Base-by-base conservation (phyloP, 176 grass and related monocot species). In the Cymbopogon citratus region DNA sequence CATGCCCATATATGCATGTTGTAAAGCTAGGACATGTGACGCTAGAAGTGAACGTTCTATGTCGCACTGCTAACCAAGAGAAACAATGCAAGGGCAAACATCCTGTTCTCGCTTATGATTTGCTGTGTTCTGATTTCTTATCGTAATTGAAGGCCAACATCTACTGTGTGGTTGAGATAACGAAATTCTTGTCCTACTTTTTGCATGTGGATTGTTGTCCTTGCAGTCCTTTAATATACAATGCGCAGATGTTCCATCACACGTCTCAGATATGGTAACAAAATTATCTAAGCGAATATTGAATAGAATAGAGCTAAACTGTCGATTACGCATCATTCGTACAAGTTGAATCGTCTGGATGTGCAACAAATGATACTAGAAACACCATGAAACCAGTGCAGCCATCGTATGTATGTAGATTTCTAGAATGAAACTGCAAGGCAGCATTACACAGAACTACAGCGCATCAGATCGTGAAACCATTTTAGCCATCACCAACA, bases 21-120 rank as follows among this genome's bases (percentile, higher is more conserved):
- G 78, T 80, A 80, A 80, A 67, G 77, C 40, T 12, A 49, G 29
- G 44, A 68, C 43, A 45, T 79, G 71, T 79, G 33, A 51, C 11
- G 12, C 11, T 35, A 6, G 43, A 35, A 79, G 43, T 66, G 2
- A 75, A 4, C 5, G n/a, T 5, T 35, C 39, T n/a, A 26, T 65
- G 10, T 5, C 8, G 12, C 2, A 38, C 52, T 60, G 21, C 52
- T 60, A 76, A 75, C 24, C 6, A 64, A 48, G 39, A 65, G 40
- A 65, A 24, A 51, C 14, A 26, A 66, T 79, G 40, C 5, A 11
- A 34, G 27, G 12, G 3, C 63, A 9, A 16, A 24, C 1, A 49
- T 51, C 27, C 1, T 34, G 6, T 34, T 21, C 5, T 9, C 9
- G 1, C 5, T 0, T n/a, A n/a, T 14, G 15, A n/a, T 66, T 48